Evolutionary conservation across 2,329 filamentous ascomycete species (phyloP).

Genomic region (Bimuria novae-zelandiae): DNA sequence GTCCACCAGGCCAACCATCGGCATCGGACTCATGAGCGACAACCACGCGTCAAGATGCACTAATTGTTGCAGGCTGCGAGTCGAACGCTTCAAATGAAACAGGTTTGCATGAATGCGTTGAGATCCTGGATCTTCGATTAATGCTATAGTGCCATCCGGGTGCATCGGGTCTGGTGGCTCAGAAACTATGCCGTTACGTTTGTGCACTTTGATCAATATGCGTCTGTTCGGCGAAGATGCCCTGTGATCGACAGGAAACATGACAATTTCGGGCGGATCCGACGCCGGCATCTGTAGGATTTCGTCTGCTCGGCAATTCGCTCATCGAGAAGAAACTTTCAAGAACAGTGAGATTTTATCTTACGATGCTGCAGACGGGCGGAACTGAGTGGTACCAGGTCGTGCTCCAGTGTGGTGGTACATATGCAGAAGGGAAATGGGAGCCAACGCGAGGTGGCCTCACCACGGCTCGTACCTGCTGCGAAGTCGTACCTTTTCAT

Average conservation of each 20-base stretch:
- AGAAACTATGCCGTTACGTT: not conserved
- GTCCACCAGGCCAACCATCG: conserved; percentile 6
- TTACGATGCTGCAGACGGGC: too few species aligned
- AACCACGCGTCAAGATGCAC: not conserved
- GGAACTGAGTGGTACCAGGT: too few species aligned
- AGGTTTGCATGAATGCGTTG: not conserved
- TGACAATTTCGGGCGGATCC: not conserved
- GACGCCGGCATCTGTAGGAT: not conserved
- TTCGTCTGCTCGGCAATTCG: too few species aligned
- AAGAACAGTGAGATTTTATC: too few species aligned
- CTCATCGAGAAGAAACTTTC: too few species aligned
- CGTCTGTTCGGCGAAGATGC: not conserved
- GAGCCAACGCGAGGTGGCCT: not conserved
- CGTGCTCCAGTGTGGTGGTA: too few species aligned
- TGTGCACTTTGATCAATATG: not conserved
- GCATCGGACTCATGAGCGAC: conserved; percentile 2
- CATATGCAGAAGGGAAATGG: not conserved
- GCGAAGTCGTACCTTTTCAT: too few species aligned
- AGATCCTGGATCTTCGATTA: conserved; percentile 8
- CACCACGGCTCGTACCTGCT: too few species aligned
- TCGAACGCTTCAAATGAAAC: not conserved
- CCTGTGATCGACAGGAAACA: not conserved
- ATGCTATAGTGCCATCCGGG: conserved; percentile 11
- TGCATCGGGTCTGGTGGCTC: conserved; percentile 6
- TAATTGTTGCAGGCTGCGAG: not conserved